phyloP scores from a whole-genome alignment of 768 basidiomycete species.

The Suillus occidentalis region DNA sequence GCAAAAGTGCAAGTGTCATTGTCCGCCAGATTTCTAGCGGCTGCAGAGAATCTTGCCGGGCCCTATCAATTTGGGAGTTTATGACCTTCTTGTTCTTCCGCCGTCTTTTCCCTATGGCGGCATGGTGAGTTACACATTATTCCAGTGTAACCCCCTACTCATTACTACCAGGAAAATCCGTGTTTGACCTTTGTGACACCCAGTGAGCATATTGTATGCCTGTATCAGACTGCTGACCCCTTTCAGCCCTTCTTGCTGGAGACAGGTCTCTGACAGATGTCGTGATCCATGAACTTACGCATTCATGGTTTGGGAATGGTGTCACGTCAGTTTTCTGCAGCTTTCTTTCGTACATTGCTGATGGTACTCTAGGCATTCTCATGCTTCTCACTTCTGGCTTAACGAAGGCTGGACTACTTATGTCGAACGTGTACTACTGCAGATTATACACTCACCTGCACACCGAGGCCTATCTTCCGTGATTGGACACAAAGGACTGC shows the following conservation, averaged over 20 bases:
- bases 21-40: conserved; percentile 41
- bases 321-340: conserved; percentile 37
- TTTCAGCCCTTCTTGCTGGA: conserved; percentile 49
- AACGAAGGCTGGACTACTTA: conserved; percentile 64
- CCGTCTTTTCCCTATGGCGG: conserved; percentile 61
- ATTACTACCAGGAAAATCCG: conserved; percentile 45
- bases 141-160: not conserved
- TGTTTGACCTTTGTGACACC: conserved; percentile 56
- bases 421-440: conserved; percentile 53
- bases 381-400: conserved; percentile 49
- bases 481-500: conserved; percentile 46
- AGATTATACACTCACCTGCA: conserved; percentile 44
- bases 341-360: not conserved
- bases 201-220: conserved; percentile 28
- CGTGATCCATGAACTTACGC: conserved; percentile 50
- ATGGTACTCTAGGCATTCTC: conserved; percentile 31
- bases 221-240: conserved; percentile 1
- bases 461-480: conserved; percentile 52
- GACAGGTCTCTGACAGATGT: conserved; percentile 58
- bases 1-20: not conserved
- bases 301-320: conserved; percentile 59
- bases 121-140: conserved; percentile 31
- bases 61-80: conserved; percentile 56
- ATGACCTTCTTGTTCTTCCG: conserved; percentile 58
- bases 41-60: conserved; percentile 48